Evolutionary conservation across 176 grass and related monocot genomes (phyloP), one percentile per base, ranked within the genome.

Genomic region (Urochloa ruziziensis): DNA sequence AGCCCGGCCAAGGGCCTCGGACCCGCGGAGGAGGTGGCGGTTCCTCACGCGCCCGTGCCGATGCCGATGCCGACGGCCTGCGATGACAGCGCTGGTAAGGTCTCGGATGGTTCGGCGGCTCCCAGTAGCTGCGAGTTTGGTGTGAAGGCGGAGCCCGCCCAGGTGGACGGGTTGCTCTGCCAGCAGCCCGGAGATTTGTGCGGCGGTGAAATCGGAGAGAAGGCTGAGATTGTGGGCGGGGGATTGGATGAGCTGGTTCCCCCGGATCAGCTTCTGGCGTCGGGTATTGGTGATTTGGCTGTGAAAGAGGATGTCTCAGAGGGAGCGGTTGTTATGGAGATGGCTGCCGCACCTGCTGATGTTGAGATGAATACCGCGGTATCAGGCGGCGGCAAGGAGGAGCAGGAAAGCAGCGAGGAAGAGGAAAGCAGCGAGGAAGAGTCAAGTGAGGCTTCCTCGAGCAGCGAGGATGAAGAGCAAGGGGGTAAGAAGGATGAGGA

Each of bases 351-450:
- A 3, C 16, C 61, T 81, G 37, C 43, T 61, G 73, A 64, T 65
- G 65, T 65, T 56, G 73, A 77, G 64, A 76, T 69, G 39, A 58
- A 40, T 14, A 61, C 74, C 1, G 68, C 5, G 30, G 4, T 42
- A n/a, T 40, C 42, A 29, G 6, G 40, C 44, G 6, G 40, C 44
- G 14, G 40, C n/a, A 70, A 70, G 40, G 67, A 82, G 51, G 65
- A 25, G 29, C 80, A 81, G 25, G 81, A 87, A 14, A 86, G 59
- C 70, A 80, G 81, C 1, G 75, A 85, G 34, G 43, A 88, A 68
- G 92, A 91, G 59, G 77, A 83, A 28, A 84, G 60, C 18, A 86
- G 76, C 10, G 80, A 74, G 51, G 81, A 86, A 4, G 76, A 84
- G 1, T 86, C 67, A 2, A 78, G 70, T 36, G 85, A 86, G 17